Base-by-base conservation (phyloP, 1,284 basidiomycete genomes). In the Pholiota adiposa region DNA sequence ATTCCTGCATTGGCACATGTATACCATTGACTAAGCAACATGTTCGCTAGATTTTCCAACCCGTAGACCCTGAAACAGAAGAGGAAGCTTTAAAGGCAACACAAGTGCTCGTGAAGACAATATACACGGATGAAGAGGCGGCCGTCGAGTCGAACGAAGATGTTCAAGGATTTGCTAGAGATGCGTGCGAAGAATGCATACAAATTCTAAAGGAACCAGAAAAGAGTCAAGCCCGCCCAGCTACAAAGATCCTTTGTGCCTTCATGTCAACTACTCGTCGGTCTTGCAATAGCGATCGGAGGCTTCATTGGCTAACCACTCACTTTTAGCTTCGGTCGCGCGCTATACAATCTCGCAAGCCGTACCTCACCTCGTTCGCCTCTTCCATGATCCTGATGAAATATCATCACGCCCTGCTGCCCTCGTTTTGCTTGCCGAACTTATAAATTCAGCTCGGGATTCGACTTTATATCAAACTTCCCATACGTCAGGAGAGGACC, bases 151-250 rank as follows among this genome's bases (percentile, higher is more conserved):
- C 70, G 2, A 70, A 77, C 41, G 75, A 79, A 50, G 75, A 83
- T 62, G 73, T 86, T 48, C 75, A 84, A 65, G 78, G 86, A 9
- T 77, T 97, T 0, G 89, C 89, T 4, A 84, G 83, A 65, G 86
- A 89, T 36, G 89, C 91, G 0, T 90, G 90, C 62, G 84, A 88
- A 60, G 92, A 96, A 70, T 94, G 92, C 67, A 79, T 95, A 11
- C 82, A 84, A 34, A 86, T 91, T 40, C 75, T 98, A 49, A 84
- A 86, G 44, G 92, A 96, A 69, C 94, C 95, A 0, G 96, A 97
- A 73, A 98, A 97, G 77, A 91, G 84, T 70, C 91, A 94, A 72
- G 94, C 95, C 0, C 87, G 88, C 66, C 88, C 91, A 49, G 93
- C 94, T 0, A 89, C 89, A 48, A 93, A 92, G 70, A 84, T 94